Conservation (phyloP, 2,329 filamentous ascomycete genomes). For the Harringtonia aguacate region DNA sequence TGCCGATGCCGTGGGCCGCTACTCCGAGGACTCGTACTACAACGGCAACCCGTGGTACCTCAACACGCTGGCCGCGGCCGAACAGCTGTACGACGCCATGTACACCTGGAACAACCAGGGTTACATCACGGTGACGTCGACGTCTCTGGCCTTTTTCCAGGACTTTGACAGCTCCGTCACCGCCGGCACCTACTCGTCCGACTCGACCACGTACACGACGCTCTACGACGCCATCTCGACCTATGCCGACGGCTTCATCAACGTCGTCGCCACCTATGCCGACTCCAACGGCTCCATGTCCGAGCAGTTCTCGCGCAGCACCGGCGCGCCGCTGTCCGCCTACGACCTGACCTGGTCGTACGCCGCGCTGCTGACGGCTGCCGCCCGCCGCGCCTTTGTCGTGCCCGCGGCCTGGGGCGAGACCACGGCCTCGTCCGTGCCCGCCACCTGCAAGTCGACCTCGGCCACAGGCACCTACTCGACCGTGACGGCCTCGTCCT, state of each 20-base stretch:
- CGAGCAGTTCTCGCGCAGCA: constrained; percentile 51
- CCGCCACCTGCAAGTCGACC: constrained; percentile 34
- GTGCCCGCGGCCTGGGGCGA: constrained; percentile 41
- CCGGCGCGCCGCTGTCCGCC: constrained; percentile 48
- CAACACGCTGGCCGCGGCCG: constrained; percentile 64
- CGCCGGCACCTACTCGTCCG: constrained; percentile 48
- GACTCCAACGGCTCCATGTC: constrained; percentile 50
- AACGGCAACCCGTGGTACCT: constrained; percentile 70
- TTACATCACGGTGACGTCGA: constrained; percentile 51
- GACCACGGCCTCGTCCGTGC: constrained; percentile 24
- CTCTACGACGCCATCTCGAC: constrained; percentile 46
- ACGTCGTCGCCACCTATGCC: constrained; percentile 52
- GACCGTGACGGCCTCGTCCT: constrained; percentile 15
- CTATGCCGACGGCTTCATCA: constrained; percentile 52
- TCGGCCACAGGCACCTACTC: constrained; percentile 41
- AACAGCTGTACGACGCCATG: constrained; percentile 68
- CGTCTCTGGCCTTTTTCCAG: constrained; percentile 61
- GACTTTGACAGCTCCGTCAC: constrained; percentile 48
- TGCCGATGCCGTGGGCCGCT: constrained; percentile 55
- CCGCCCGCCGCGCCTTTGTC: constrained; percentile 41
- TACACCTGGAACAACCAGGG: constrained; percentile 57
- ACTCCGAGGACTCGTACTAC: constrained; percentile 64
- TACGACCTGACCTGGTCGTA: constrained; percentile 65
- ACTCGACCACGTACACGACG: constrained; percentile 28
- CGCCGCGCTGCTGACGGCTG: constrained; percentile 56